Base-by-base conservation (phyloP, 805 yeast genomes). In the Cyberlindnera nakhonratchasimensis region DNA sequence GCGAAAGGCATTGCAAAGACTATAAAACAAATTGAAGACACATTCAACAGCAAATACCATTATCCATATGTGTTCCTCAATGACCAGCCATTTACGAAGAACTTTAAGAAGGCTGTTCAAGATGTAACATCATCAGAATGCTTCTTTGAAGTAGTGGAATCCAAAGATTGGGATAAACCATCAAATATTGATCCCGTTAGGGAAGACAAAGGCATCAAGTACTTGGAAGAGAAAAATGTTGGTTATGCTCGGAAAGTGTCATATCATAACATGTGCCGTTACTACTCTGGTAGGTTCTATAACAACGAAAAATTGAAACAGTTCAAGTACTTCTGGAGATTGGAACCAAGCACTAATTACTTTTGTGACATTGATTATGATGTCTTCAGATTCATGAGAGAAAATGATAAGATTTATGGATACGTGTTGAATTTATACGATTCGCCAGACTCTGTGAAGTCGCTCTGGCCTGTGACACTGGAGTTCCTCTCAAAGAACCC, bases 261-360 rank as follows among this genome's bases (percentile, higher is more conserved):
- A 0, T 86, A 86, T 54, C 95, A 85, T 55, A 82, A 84, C 55
- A 86, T 86, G 95, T 86, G 95, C 59, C 72, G 95, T 20, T 86
- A 81, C 62, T 84, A 85, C 59, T 78, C 83, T 37, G 78, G 77
- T 11, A 64, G 64, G 44, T 83, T 86, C 54, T 83, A 72, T 57
- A 71, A 82, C 37, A 75, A 82, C 47, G 85, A 85, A 11, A 71
- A 75, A 42, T 59, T 86, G 57, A 65, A 70, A 45, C 68, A 84
- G 45, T 82, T 72, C 63, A 73, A 70, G 52, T 86, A 81, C 63
- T 83, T 82, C 57, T 86, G 95, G 96, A 68, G 96, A 47, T 69
- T 86, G 36, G 95, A 86, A 62, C 95, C 95, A 7, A 66, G 66
- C 26, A 86, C 87, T 1, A 69, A 72, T 21, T 85, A 81, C 56